Percentiles rank a stretch among this genome's conserved stretches.
Conservation (phyloP, 495 filamentous ascomycete species). For the Neurospora terricola region DNA sequence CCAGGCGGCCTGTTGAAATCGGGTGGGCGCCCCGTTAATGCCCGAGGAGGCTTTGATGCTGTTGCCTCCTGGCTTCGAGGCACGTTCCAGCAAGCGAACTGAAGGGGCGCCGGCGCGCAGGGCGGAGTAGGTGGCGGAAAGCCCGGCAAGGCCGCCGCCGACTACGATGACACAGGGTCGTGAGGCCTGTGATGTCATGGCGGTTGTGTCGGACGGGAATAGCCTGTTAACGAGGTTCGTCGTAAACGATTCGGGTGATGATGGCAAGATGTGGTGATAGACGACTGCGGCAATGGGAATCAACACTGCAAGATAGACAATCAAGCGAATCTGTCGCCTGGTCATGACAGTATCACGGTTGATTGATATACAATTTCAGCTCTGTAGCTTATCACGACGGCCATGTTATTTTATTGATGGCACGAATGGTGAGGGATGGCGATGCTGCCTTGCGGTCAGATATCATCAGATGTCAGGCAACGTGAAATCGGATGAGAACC, state of each 20-base stretch:
- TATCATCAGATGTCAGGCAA: background rate
- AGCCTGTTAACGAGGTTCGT: background rate
- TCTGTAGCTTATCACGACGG: background rate
- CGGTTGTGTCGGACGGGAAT: background rate
- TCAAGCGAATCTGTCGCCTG: constrained; percentile 1
- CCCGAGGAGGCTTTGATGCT: constrained; percentile 54
- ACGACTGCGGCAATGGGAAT: constrained; percentile 10
- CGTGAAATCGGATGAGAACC: background rate
- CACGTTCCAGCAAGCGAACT: constrained; percentile 44
- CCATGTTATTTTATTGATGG: background rate
- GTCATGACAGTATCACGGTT: constrained; percentile 4
- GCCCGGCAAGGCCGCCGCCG: constrained; percentile 43
- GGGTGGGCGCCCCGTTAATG: constrained; percentile 49
- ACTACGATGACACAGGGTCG: constrained; percentile 33
- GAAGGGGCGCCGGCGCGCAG: constrained; percentile 28
- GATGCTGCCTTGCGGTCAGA: background rate
- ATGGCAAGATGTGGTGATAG: constrained; percentile 4
- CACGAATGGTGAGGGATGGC: background rate
- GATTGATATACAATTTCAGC: background rate
- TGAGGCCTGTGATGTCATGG: background rate
- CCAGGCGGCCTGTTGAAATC: constrained; percentile 31
- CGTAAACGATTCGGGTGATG: background rate
- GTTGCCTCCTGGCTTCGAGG: constrained; percentile 49
- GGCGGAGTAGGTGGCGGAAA: constrained; percentile 39
- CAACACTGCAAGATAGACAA: constrained; percentile 7